Evolutionary conservation across 208 protist species (phyloP), one percentile per base, ranked within the genome.

Genomic region (Crithidia fasciculata): DNA sequence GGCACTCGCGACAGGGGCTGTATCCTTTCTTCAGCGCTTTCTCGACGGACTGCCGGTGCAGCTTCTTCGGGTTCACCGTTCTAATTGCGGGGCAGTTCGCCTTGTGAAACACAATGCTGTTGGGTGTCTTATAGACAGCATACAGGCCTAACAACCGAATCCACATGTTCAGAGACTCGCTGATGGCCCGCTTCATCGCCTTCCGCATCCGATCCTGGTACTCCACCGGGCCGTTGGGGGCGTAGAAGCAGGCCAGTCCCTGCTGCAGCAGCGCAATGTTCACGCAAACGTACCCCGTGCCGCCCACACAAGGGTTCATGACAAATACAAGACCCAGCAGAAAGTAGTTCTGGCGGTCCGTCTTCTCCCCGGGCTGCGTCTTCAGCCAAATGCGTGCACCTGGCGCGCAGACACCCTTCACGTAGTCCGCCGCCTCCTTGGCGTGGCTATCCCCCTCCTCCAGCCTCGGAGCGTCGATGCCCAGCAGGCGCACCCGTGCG

Each of bases 391-490:
- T 40, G 40, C 44, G 63, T 0, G 73, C 39, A 7, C 69, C 66
- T 28, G 61, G 43, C 0, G 78, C 74, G 62, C 87, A 92, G 53
- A 85, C n/a, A 2, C 55, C 0, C 49, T 84, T 84, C 52, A 85
- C 60, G 52, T 77, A 86, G 61, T 86, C 62, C 10, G 81, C 76
- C 47, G 76, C 70, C 66, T 89, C 82, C 73, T 77, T 59, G 18
- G 84, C 84, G 72, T 77, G 89, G 4, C 76, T 70, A 71, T 92
- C 87, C 40, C 68, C 47, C 62, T 72, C 74, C 49, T 76, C 78
- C 15, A 87, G 72, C 69, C 86, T 80, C 28, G 87, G 87, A 2
- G 84, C 71, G 58, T 89, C 82, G 59, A 89, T 80, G 60, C 87
- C 84, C 16, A 86, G 74, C 49, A 92, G 68, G 2, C 87, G 87